Base-by-base conservation (phyloP, 805 yeast genomes). In the Cyberlindnera bimundalis region DNA sequence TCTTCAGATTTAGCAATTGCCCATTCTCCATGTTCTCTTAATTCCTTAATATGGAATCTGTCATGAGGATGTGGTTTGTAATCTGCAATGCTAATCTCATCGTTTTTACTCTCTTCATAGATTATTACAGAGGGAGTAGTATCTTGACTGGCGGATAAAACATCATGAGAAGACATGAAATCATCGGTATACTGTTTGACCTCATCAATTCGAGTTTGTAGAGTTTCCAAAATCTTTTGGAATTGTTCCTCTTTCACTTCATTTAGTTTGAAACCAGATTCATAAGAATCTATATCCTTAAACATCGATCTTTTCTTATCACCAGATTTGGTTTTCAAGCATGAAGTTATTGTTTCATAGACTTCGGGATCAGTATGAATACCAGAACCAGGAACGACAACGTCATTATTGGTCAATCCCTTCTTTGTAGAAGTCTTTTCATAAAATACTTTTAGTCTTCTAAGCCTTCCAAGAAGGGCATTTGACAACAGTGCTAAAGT, bases 241-340 rank as follows among this genome's bases (percentile, higher is more conserved):
- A 33, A 15, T 16, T 39, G 42, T 17, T 39, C 42, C 26, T 29
- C 14, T 10, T 33, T 18, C 25, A 39, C 15, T 14, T 20, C 14
- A 15, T 20, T 33, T 14, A 34, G 9, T 14, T 33, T 27, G 8
- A 38, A 5, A 5, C 20, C 16, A 10, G 24, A 21, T 9, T 36
- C 34, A 12, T 6, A 10, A 13, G 10, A 29, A 14, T 5, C 16
- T 5, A 19, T 15, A 14, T 30, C 31, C 24, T 25, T 31, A 19
- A 29, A 13, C 16, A 25, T 9, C 12, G 32, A 29, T 29, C 32
- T 29, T 20, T 29, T 26, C 29, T 26, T 26, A 8, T 26, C 14
- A 5, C 9, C 17, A 13, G n/a, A 5, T n/a, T 13, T 27, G 9
- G 9, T 4, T 16, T 27, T 13, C n/a, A 12, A 29, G 20, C 19